Evolutionary conservation across 2,329 filamentous ascomycete genomes (phyloP), one percentile per base, ranked within the genome.

Genomic region (Neonectria ditissima): DNA sequence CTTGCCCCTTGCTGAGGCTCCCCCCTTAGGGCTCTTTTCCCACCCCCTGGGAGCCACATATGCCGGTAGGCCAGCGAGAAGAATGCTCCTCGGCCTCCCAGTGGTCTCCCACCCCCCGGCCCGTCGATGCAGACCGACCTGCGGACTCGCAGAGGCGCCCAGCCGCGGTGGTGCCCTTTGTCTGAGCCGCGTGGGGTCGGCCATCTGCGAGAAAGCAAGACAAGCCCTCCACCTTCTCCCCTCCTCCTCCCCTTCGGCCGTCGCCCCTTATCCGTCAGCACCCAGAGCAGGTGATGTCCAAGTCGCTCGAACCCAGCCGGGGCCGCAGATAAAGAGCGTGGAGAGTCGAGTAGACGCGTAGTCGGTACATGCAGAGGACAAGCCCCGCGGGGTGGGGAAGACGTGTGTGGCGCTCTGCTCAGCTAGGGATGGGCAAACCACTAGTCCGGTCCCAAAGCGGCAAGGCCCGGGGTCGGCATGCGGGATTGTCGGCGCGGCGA

Each of bases 371-470:
- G 50, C 60, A 53, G 62, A 61, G 56, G 59, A 50, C 60, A 62
- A 62, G 28, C 22, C 55, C 22, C 55, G 20, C 34, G 44, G 44
- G 50, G 39, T 59, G 50, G 50, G 47, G 52, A 28, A 26, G 28
- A 26, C 37, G 10, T 50, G 51, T 47, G 59, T 69, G 62, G 63
- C 65, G 54, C 62, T 62, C 62, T 62, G 65, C 69, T 73, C 69
- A 73, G 70, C 71, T 73, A 68, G 43, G 28, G 55, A 62, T 63
- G 59, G 59, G 71, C 65, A 69, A 71, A 67, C 65, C 71, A 73
- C 71, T 73, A 73, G 71, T 26, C 68, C 44, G 56, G 32, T 48
- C 69, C 69, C 43, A 44, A 70, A 69, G 26, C 50, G 71, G 71
- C 48, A 73, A 71, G 57, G 69, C 59, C 50, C 59, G 58, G 63